A percentile compares a stretch with the other conserved stretches of the same genome.
phyloP scores from a whole-genome alignment of 495 filamentous ascomycete genomes.

The Daldinia bambusicola region DNA sequence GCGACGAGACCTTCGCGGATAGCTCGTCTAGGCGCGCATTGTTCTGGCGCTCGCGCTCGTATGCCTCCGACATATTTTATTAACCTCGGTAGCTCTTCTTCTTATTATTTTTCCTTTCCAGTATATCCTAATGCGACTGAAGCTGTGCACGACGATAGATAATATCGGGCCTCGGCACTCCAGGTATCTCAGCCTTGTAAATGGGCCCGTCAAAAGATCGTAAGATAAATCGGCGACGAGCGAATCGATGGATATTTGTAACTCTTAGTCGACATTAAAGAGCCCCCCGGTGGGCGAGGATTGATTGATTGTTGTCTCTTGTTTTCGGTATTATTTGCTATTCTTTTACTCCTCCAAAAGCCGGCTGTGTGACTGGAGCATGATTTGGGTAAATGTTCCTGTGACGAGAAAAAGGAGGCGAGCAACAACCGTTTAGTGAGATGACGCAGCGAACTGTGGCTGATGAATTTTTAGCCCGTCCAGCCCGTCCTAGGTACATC shows the following conservation, averaged over 20 bases:
- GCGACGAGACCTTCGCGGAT: constrained; percentile 85
- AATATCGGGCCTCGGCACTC: background rate
- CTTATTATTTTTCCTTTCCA: no score
- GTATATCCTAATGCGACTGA: background rate
- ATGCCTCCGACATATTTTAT: constrained; percentile 84
- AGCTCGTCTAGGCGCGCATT: constrained; percentile 94
- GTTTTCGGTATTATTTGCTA: constrained; percentile 30
- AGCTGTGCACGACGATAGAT: background rate
- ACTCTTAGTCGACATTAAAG: background rate
- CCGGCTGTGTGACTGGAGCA: constrained; percentile 27
- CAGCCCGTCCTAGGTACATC: background rate
- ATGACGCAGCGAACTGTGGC: constrained; percentile 39
- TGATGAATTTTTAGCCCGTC: constrained; percentile 2
- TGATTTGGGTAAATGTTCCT: constrained; percentile 7
- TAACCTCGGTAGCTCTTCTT: no score
- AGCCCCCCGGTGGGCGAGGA: constrained; percentile 10
- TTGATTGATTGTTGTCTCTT: constrained; percentile 32
- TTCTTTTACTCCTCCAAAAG: constrained; percentile 24
- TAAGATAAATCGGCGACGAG: background rate
- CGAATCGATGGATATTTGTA: constrained; percentile 6
- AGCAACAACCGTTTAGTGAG: background rate
- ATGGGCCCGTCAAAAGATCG: constrained; percentile 2
- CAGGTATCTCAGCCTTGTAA: background rate
- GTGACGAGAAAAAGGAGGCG: constrained; percentile 41
- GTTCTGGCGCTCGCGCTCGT: constrained; percentile 96